Evolutionary conservation across 345 rosid species (phyloP).

Genomic region (Draba incana): DNA sequence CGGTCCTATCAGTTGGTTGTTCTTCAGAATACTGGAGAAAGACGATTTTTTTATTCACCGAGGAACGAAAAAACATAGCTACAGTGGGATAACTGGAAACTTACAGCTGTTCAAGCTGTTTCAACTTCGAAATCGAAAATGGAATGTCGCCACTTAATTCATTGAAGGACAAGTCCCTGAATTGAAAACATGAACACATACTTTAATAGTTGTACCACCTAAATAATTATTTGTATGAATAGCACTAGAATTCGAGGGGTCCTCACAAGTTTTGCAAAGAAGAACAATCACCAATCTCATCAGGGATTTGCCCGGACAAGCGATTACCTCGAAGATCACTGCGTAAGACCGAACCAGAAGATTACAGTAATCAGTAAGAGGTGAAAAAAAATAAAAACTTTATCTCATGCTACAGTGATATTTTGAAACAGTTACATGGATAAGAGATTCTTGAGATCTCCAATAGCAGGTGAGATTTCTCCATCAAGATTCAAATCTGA

Average conservation of each 20-base stretch:
- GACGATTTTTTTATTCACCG: conserved; percentile 6
- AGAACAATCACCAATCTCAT: conserved; percentile 94
- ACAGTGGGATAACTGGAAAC: conserved; percentile 29
- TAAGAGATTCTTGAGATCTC: conserved; percentile 72
- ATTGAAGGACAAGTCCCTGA: conserved; percentile 86
- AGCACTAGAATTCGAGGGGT: not conserved
- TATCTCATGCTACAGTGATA: conserved; percentile 20
- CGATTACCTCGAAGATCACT: conserved; percentile 83
- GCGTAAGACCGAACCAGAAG: conserved; percentile 3
- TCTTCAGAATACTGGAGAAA: conserved; percentile 67
- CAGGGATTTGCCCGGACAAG: conserved; percentile 93
- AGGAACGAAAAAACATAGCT: no score
- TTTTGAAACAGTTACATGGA: conserved; percentile 55
- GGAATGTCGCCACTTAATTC: conserved; percentile 92
- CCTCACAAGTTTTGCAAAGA: conserved; percentile 77
- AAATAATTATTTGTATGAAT: no score
- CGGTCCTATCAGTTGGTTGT: conserved; percentile 85
- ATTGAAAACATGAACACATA: conserved; percentile 18
- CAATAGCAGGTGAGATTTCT: conserved; percentile 85
- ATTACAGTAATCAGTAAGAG: not conserved
- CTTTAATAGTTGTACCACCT: not conserved
- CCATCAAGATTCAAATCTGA: conserved; percentile 93
- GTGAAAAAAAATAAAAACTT: conserved; percentile 14
- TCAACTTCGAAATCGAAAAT: conserved; percentile 85
- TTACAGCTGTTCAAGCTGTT: conserved; percentile 79